Evolutionary conservation across 1,139 yeast genomes (phyloP), one percentile per base, ranked within the genome.

Genomic region (Zygoascus meyerae): DNA sequence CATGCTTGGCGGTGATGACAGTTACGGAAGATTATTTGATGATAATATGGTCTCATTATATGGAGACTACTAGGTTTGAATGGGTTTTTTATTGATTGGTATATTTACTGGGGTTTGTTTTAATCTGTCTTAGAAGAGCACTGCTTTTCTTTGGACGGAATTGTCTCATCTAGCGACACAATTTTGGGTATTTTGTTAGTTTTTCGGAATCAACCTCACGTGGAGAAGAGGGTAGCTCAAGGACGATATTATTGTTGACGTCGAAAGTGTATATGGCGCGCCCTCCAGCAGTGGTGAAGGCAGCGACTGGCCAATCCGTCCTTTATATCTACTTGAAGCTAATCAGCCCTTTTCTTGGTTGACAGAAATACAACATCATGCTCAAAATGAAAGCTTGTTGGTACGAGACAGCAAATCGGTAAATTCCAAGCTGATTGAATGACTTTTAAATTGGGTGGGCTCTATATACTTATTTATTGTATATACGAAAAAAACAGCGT

Each of bases 241-340:
- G 15, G 7, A 8, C 10, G 39, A 11, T 16, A 6, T 17, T 18
- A 26, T 32, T 30, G 12, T 33, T 30, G 32, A 42, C 40, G 44
- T 42, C 34, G 44, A 42, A 40, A 42, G 44, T 34, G 44, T 39
- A 42, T 14, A 42, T 34, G 44, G 44, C 44, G 44, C 44, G 44
- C 44, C 39, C 40, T 35, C 44, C 43, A 32, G 43, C 43, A 40
- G 43, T 40, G 43, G 43, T 33, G 43, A 39, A 38, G 39, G 44
- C 44, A 42, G 44, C 44, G 44, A 42, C 44, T 42, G 44, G 44
- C 44, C 40, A 29, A 40, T 40, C 43, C 43, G 43, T 35, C 39
- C 39, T 18, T 18, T n/a, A 17, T 21, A 7, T 21, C 4, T 21
- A 5, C 12, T 34, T 14, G 15, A 10, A 18, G 29, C 15, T 21